Conservation (phyloP, 1,139 yeast genomes). For the Magnusiomyces clavatus region DNA sequence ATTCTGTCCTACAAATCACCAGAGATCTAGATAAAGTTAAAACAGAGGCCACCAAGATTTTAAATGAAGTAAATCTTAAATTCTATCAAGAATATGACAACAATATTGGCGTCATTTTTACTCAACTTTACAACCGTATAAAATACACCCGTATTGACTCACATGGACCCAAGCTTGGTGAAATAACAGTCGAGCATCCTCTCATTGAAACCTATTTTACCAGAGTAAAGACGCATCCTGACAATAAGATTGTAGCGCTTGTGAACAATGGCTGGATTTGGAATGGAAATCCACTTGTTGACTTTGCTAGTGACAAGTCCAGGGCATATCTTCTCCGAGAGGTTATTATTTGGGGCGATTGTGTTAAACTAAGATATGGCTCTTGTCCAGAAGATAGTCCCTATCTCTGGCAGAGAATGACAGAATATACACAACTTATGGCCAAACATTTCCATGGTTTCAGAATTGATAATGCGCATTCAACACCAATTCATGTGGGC, state of each 20-base stretch:
- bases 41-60: constrained; percentile 42
- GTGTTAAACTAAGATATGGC: constrained; percentile 90
- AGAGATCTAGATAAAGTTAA: constrained; percentile 29
- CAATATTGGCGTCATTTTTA: constrained; percentile 56
- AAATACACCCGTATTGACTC: constrained; percentile 67
- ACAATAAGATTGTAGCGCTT: constrained; percentile 50
- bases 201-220: constrained; percentile 86
- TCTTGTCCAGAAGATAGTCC: constrained; percentile 72
- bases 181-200: constrained; percentile 48
- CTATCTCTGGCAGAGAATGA: constrained; percentile 82
- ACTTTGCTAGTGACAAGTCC: constrained; percentile 76
- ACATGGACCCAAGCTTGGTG: constrained; percentile 73
- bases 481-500: constrained; percentile 94
- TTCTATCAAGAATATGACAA: constrained; percentile 70
- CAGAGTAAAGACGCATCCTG: constrained; percentile 42
- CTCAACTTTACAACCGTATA: constrained; percentile 67
- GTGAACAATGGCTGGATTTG: constrained; percentile 99
- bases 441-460: constrained; percentile 83
- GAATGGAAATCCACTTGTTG: constrained; percentile 92
- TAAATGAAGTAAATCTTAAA: constrained; percentile 72
- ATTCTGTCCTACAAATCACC: not conserved
- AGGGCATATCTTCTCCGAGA: constrained; percentile 84
- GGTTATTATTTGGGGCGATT: constrained; percentile 96
- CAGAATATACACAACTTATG: constrained; percentile 59
- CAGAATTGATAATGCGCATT: constrained; percentile 91